These are phyloP conservation scores for Podila minutissima DNA, from an alignment of 192 early-diverging fungal species.

Conservation along the genomic window DNA sequence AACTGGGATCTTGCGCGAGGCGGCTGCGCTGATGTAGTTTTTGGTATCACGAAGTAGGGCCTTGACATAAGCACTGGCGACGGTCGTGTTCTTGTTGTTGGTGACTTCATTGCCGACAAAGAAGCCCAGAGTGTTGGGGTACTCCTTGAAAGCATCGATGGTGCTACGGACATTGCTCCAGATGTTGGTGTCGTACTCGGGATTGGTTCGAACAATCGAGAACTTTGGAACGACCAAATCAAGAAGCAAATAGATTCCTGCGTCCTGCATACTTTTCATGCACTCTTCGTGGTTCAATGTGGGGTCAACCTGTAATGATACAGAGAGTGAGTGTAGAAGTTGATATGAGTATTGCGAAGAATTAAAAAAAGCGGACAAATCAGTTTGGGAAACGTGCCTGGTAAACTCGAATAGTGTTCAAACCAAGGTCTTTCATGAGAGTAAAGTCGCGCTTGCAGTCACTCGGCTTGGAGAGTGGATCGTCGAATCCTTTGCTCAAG, in stretches of 20 bases:
- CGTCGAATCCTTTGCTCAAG: conserved; percentile 48
- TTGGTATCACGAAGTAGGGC: conserved; percentile 75
- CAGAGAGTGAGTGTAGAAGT: background rate
- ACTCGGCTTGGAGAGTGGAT: conserved; percentile 69
- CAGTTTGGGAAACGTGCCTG: conserved; percentile 51
- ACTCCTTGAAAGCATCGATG: conserved; percentile 74
- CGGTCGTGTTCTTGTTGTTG: conserved; percentile 67
- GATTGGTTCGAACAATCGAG: conserved; percentile 72
- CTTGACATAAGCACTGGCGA: conserved; percentile 73
- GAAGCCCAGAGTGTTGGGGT: conserved; percentile 73
- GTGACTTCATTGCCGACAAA: conserved; percentile 83
- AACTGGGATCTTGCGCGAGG: conserved; percentile 68
- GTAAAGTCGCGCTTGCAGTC: conserved; percentile 71
- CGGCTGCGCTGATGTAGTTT: conserved; percentile 61
- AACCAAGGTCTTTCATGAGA: conserved; percentile 71
- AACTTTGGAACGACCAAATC: conserved; percentile 69
- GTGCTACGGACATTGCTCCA: conserved; percentile 65
- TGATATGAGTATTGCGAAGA: background rate
- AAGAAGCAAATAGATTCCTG: conserved; percentile 79
- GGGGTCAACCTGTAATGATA: conserved; percentile 57
- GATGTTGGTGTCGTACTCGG: conserved; percentile 66
- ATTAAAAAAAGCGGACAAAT: background rate
- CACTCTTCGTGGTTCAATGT: conserved; percentile 72
- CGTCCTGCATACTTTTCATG: conserved; percentile 71
- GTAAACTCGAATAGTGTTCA: conserved; percentile 80